phyloP scores from a whole-genome alignment of 2,329 filamentous ascomycete genomes.

The Trichoderma pleuroti region DNA sequence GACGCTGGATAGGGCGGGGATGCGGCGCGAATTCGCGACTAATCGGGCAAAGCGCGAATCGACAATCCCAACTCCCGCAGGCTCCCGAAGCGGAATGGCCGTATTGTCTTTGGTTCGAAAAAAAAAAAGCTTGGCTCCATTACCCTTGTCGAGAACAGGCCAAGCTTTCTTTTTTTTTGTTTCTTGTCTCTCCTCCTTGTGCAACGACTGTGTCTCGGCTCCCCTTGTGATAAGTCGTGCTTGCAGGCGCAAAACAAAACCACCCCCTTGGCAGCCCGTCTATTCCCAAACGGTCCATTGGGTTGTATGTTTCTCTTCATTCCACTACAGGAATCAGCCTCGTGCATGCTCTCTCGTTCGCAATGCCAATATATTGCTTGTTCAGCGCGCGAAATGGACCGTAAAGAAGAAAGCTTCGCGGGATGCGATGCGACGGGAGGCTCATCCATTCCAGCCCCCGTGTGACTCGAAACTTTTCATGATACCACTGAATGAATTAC shows the following conservation, averaged over 20 bases:
- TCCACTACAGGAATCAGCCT: slow-evolving; percentile 1
- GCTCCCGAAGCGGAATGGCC: background rate
- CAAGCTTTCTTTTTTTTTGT: background rate
- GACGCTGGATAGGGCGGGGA: background rate
- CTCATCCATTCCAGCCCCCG: background rate
- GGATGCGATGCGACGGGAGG: background rate
- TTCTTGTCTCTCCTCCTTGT: background rate
- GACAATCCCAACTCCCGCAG: slow-evolving; percentile 10
- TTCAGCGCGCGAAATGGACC: background rate
- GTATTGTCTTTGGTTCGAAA: background rate
- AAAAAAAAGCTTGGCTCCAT: background rate
- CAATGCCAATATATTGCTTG: slow-evolving; percentile 11
- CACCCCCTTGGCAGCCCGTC: background rate
- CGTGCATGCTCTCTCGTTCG: background rate
- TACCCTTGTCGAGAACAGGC: background rate
- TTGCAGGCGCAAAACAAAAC: background rate
- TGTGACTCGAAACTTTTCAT: background rate
- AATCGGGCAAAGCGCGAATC: slow-evolving; percentile 5
- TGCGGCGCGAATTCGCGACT: slow-evolving; percentile 11
- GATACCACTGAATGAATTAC: background rate
- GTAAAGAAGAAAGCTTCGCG: background rate
- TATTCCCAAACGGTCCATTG: slow-evolving; percentile 2
- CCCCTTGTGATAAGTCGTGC: background rate
- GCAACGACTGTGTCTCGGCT: background rate
- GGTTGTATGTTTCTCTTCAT: background rate